Evolutionary conservation across 495 filamentous ascomycete species (phyloP).

Genomic region (Chlorociboria aeruginascens): DNA sequence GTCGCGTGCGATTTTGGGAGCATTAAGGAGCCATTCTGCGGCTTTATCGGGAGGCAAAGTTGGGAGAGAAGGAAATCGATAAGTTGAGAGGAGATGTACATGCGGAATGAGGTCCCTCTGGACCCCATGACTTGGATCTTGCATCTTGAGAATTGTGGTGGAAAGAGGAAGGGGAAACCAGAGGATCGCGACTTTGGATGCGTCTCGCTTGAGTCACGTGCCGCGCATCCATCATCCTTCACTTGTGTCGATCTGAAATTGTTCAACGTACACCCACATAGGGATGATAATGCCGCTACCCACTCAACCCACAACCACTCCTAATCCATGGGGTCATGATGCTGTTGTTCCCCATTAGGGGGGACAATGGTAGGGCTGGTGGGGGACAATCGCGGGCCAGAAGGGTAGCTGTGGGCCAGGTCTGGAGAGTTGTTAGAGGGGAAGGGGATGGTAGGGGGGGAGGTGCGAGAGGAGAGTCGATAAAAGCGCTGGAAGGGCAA

Average conservation of each 20-base stretch:
- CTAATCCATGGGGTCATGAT: too few species aligned
- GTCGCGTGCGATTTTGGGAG: conserved; percentile 68
- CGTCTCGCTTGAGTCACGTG: not conserved
- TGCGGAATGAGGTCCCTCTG: conserved; percentile 59
- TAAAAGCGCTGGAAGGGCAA: not conserved
- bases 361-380: too few species aligned
- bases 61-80: conserved; percentile 56
- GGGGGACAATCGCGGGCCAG: too few species aligned
- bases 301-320: too few species aligned
- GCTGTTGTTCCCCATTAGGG: too few species aligned
- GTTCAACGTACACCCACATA: too few species aligned
- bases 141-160: conserved; percentile 28
- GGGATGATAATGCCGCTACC: too few species aligned
- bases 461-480: not conserved
- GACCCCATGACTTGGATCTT: conserved; percentile 53
- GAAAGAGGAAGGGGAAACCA: not conserved
- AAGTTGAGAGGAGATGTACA: conserved; percentile 72
- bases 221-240: too few species aligned
- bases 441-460: not conserved
- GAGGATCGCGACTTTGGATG: not conserved
- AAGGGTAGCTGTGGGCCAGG: not conserved
- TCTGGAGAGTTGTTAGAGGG: not conserved
- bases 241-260: too few species aligned
- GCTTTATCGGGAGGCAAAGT: conserved; percentile 56
- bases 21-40: conserved; percentile 62